Conservation (phyloP, 2,329 filamentous ascomycete genomes). For the Fonsecaea multimorphosa region DNA sequence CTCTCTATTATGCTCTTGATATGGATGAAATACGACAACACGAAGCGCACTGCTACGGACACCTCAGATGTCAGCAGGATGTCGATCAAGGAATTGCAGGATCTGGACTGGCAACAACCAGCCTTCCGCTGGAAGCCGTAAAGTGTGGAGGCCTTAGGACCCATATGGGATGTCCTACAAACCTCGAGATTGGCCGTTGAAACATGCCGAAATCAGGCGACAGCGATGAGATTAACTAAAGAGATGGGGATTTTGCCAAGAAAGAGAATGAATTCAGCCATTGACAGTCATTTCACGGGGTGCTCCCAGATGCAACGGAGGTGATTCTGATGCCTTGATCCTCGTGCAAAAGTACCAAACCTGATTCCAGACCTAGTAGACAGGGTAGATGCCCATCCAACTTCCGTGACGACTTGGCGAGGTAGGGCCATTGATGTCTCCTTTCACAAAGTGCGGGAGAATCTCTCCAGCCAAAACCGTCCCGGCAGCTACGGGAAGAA, state of each 20-base stretch:
- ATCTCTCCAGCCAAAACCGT: slow-evolving; percentile 25
- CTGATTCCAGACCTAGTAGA: slow-evolving; percentile 13
- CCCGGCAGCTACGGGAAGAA: slow-evolving; percentile 19
- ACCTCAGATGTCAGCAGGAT: slow-evolving; percentile 62
- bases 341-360: not conserved
- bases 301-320: not conserved
- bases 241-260: not conserved
- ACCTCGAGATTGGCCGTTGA: not conserved
- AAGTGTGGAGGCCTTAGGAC: not conserved
- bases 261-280: not conserved
- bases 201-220: not conserved
- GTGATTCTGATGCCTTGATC: not conserved
- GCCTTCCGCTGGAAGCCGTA: slow-evolving; percentile 65
- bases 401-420: slow-evolving; percentile 25
- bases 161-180: not conserved
- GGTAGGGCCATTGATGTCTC: slow-evolving; percentile 27
- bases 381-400: slow-evolving; percentile 28
- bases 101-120: slow-evolving; percentile 71
- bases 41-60: slow-evolving; percentile 59
- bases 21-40: slow-evolving; percentile 71
- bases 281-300: not conserved
- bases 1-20: slow-evolving; percentile 56
- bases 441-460: slow-evolving; percentile 28
- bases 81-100: slow-evolving; percentile 60
- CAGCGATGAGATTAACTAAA: not conserved